These are phyloP conservation scores for Prosopis cineraria DNA, from an alignment of 306 rosid species.

Conservation along the genomic window DNA sequence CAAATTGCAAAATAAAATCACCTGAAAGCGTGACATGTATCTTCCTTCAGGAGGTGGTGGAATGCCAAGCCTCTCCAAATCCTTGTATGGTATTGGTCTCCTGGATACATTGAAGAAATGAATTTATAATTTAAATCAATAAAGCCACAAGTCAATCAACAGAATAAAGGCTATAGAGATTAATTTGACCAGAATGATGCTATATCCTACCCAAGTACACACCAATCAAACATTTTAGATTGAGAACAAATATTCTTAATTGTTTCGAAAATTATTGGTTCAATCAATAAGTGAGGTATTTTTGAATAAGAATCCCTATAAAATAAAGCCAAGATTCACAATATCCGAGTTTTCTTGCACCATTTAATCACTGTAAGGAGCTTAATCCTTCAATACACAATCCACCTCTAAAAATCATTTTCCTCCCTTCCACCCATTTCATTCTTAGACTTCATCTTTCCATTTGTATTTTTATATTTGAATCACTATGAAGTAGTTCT, in stretches of 20 bases:
- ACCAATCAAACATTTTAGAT: background rate
- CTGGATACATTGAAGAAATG: conserved; percentile 41
- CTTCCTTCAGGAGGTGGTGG: conserved; percentile 94
- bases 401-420: background rate
- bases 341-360: background rate
- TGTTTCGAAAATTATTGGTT: conserved; percentile 3
- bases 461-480: too few relatives aligned
- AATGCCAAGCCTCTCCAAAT: conserved; percentile 79
- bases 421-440: too few relatives aligned
- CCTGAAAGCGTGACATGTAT: conserved; percentile 87
- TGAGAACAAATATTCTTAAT: background rate
- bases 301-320: background rate
- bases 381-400: background rate
- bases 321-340: background rate
- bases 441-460: too few relatives aligned
- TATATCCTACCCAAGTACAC: background rate
- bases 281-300: background rate
- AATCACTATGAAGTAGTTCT: too few relatives aligned
- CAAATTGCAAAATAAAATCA: conserved; percentile 24
- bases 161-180: background rate
- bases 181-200: background rate
- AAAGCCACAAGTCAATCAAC: conserved; percentile 19
- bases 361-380: background rate
- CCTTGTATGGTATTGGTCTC: conserved; percentile 76
- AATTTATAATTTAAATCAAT: background rate